Evolutionary conservation across 2,329 filamentous ascomycete genomes (phyloP).

Genomic region (Amauroascus niger): DNA sequence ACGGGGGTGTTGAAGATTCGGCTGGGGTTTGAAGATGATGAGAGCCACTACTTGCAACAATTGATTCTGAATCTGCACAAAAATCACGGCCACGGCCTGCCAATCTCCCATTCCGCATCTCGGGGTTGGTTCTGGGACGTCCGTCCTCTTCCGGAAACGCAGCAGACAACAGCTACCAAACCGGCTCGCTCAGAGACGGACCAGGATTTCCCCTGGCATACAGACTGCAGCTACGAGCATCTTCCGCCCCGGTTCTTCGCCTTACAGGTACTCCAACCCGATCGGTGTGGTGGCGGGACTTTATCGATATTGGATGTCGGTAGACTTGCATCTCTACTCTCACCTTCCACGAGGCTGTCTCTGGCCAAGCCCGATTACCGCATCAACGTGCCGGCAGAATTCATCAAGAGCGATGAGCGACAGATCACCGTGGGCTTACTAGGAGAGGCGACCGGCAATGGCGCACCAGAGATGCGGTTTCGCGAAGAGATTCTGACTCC

Average conservation of each 20-base stretch:
- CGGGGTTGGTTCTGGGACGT: constrained; percentile 41
- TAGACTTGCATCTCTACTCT: constrained; percentile 23
- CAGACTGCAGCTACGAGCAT: constrained; percentile 38
- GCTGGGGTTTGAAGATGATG: constrained; percentile 27
- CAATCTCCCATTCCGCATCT: constrained; percentile 35
- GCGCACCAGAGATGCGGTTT: constrained; percentile 21
- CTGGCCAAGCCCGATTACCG: constrained; percentile 26
- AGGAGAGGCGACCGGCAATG: constrained; percentile 9
- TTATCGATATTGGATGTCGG: constrained; percentile 33
- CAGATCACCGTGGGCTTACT: constrained; percentile 22
- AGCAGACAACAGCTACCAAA: constrained; percentile 24
- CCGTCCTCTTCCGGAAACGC: constrained; percentile 24
- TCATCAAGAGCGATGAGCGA: constrained; percentile 22
- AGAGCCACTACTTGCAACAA: constrained; percentile 29
- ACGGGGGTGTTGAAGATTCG: constrained; percentile 32
- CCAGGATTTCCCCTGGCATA: constrained; percentile 39
- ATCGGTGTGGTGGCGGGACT: constrained; percentile 35
- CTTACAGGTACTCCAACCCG: constrained; percentile 36
- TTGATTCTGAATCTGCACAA: constrained; percentile 29
- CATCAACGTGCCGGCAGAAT: constrained; percentile 29
- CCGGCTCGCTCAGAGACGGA: constrained; percentile 38
- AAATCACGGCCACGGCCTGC: constrained; percentile 30
- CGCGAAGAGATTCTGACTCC: constrained; percentile 26
- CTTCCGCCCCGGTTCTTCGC: constrained; percentile 34
- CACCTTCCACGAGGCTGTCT: constrained; percentile 17